Percentiles rank a stretch among this genome's conserved stretches.
These are phyloP conservation scores for Phalaenopsis hybrid DNA, from an alignment of 116 monocot genomes.

Conservation along the genomic window DNA sequence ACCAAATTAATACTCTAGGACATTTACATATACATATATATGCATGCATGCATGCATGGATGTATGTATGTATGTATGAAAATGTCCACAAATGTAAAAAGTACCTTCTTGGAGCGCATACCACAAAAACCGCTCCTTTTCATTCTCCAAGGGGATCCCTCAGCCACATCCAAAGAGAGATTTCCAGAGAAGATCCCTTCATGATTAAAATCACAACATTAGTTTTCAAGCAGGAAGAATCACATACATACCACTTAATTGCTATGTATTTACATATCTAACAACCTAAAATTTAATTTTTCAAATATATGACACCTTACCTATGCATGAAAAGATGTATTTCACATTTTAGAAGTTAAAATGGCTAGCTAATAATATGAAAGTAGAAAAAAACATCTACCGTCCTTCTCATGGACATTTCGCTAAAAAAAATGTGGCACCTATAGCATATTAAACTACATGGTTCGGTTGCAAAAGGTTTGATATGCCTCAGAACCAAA, in stretches of 20 bases:
- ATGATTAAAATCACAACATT: background rate
- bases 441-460: background rate
- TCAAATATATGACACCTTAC: too few relatives aligned
- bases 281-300: too few relatives aligned
- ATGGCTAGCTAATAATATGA: background rate
- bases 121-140: slow-evolving; percentile 66
- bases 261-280: too few relatives aligned
- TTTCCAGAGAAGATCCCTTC: slow-evolving; percentile 61
- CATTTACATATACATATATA: too few relatives aligned
- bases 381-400: background rate
- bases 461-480: background rate
- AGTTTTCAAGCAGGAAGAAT: background rate
- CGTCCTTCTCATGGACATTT: background rate
- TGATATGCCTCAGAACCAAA: too few relatives aligned
- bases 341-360: background rate
- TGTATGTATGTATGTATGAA: too few relatives aligned
- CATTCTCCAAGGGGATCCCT: slow-evolving; percentile 48
- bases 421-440: background rate
- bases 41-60: too few relatives aligned
- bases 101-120: slow-evolving; percentile 73
- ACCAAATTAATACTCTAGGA: too few relatives aligned
- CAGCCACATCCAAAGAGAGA: slow-evolving; percentile 49
- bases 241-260: too few relatives aligned
- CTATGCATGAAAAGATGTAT: too few relatives aligned
- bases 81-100: background rate